These are phyloP conservation scores for Citrus maxima DNA, from an alignment of 345 rosid species.

Conservation along the genomic window DNA sequence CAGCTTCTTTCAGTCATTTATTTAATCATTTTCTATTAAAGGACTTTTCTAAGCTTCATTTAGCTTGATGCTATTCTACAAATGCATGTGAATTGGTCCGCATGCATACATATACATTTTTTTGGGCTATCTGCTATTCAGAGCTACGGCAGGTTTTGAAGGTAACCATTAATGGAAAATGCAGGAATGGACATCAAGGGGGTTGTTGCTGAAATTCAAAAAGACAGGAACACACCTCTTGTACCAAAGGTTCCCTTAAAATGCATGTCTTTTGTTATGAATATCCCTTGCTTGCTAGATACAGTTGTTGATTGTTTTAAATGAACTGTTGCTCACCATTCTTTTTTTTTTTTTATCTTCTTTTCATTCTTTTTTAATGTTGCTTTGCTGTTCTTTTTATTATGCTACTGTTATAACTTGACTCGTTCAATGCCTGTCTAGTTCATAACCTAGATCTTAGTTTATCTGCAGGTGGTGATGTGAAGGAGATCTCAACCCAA, in stretches of 20 bases:
- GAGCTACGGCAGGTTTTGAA: conserved; percentile 32
- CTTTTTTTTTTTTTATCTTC: not conserved
- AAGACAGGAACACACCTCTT: conserved; percentile 70
- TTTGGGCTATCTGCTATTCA: conserved; percentile 13
- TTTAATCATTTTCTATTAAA: not conserved
- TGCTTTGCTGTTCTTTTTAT: not conserved
- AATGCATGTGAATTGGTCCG: not conserved
- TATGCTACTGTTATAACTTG: not conserved
- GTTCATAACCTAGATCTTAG: conserved; percentile 40
- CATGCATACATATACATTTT: not conserved
- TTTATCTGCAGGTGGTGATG: conserved; percentile 91
- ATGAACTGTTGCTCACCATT: not conserved
- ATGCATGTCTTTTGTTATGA: conserved; percentile 17
- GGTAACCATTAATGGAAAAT: conserved; percentile 37
- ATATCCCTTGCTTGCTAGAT: conserved; percentile 4
- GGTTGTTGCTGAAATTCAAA: conserved; percentile 70
- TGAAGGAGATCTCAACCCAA: conserved; percentile 69
- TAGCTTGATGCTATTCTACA: not conserved
- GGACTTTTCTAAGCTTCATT: not conserved
- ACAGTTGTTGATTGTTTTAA: not conserved
- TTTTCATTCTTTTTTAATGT: not conserved
- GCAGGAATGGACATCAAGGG: conserved; percentile 96
- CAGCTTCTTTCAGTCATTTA: not conserved
- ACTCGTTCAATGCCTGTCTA: not conserved
- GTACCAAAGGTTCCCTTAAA: conserved; percentile 63